These are phyloP conservation scores for Linnemannia elongata DNA, from an alignment of 192 early-diverging fungal genomes.

Conservation along the genomic window DNA sequence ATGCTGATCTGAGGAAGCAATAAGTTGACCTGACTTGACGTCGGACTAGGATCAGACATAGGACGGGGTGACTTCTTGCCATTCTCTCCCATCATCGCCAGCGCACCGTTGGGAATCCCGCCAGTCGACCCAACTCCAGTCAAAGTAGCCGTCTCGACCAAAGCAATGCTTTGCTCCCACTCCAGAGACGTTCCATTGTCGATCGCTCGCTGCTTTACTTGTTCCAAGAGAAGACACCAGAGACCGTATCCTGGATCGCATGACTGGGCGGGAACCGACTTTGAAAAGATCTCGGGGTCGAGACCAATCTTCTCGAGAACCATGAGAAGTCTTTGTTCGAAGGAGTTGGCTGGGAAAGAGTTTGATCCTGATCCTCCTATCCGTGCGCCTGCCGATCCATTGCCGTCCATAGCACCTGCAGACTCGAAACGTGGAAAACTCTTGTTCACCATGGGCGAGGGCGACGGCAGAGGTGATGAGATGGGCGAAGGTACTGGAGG, in stretches of 20 bases:
- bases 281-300: constrained; percentile 66
- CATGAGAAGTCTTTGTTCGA: constrained; percentile 62
- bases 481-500: constrained; percentile 33
- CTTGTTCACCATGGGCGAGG: constrained; percentile 52
- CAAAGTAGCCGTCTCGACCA: constrained; percentile 20
- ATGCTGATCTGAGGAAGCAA: constrained; percentile 21
- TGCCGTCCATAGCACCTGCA: background rate
- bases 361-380: constrained; percentile 17
- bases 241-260: constrained; percentile 75
- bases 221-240: constrained; percentile 76
- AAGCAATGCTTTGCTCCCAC: constrained; percentile 51
- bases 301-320: constrained; percentile 68
- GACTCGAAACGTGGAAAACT: constrained; percentile 44
- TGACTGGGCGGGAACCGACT: constrained; percentile 66
- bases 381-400: background rate
- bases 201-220: constrained; percentile 29
- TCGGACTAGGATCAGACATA: constrained; percentile 54
- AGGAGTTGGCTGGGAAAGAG: constrained; percentile 55
- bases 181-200: constrained; percentile 49
- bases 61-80: constrained; percentile 52
- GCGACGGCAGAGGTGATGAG: constrained; percentile 42
- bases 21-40: constrained; percentile 40
- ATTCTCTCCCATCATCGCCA: constrained; percentile 16
- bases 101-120: background rate
- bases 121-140: background rate